Evolutionary conservation across 2,329 filamentous ascomycete genomes (phyloP).

Genomic region (Diplodia seriata): DNA sequence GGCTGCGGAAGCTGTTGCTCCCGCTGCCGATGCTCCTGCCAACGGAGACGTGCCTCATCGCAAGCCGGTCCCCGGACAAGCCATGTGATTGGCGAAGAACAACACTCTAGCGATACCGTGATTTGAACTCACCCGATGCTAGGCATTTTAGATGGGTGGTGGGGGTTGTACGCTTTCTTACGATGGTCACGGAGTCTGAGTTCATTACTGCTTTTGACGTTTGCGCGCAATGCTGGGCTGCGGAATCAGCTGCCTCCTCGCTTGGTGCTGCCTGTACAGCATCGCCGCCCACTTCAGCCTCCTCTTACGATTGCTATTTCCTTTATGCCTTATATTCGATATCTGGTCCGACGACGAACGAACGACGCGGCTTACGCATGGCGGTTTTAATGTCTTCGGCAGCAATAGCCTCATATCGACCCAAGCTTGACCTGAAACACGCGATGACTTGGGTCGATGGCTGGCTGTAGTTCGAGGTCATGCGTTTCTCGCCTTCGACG

Average conservation of each 20-base stretch:
- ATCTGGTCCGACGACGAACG: conserved; percentile 11
- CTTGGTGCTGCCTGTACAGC: conserved; percentile 21
- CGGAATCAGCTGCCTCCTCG: conserved; percentile 16
- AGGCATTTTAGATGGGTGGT: conserved; percentile 12
- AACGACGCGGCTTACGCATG: neutral
- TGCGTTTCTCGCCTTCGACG: neutral
- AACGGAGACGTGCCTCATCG: conserved; percentile 45
- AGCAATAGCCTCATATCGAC: neutral
- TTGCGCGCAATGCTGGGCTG: conserved; percentile 11
- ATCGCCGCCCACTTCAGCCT: neutral
- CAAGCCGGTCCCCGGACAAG: conserved; percentile 58
- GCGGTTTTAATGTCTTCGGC: neutral
- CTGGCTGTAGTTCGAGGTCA: neutral
- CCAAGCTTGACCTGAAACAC: neutral
- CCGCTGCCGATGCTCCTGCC: conserved; percentile 31
- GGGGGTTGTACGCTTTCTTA: conserved; percentile 25
- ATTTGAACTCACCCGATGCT: conserved; percentile 11
- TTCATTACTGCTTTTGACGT: conserved; percentile 8
- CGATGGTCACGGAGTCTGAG: conserved; percentile 28
- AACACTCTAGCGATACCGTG: conserved; percentile 5
- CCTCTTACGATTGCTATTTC: neutral
- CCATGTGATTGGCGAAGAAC: conserved; percentile 42
- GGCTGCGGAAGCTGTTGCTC: neutral
- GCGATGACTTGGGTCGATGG: neutral
- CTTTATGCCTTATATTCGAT: conserved; percentile 10